Evolutionary conservation across 495 filamentous ascomycete genomes (phyloP).

Genomic region (Pseudevernia furfuracea): DNA sequence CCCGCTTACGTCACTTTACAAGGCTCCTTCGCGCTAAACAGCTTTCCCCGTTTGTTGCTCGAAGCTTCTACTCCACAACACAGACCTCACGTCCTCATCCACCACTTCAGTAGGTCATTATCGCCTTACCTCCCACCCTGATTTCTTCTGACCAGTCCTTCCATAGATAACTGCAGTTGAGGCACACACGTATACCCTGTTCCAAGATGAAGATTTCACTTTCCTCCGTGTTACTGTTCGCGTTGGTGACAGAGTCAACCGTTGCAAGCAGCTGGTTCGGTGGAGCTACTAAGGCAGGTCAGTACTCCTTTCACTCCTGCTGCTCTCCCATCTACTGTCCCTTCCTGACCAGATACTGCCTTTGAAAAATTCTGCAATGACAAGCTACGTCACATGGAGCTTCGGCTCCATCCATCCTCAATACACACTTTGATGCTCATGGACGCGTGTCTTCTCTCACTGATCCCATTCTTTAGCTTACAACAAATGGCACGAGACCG

Average conservation of each 20-base stretch:
- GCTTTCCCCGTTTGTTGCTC: constrained; percentile 13
- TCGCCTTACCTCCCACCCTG: background rate
- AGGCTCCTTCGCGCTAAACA: constrained; percentile 12
- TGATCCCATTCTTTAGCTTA: constrained; percentile 53
- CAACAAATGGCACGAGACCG: constrained; percentile 98
- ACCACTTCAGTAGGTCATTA: constrained; percentile 7
- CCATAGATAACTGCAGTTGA: background rate
- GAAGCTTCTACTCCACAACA: constrained; percentile 1
- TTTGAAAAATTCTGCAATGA: background rate
- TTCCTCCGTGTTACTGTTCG: constrained; percentile 58
- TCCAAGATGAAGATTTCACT: constrained; percentile 66
- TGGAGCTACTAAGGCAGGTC: constrained; percentile 59
- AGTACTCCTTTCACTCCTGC: constrained; percentile 27
- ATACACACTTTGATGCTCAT: background rate
- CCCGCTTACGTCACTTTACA: constrained; percentile 16
- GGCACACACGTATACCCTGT: background rate
- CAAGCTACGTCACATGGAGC: background rate
- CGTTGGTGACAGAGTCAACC: constrained; percentile 59
- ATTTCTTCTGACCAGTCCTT: background rate
- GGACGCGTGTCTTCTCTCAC: constrained; percentile 7
- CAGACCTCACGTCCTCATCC: constrained; percentile 10
- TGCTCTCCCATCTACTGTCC: background rate
- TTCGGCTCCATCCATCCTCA: background rate
- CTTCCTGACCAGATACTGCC: background rate
- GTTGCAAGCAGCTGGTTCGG: constrained; percentile 68